Evolutionary conservation across 2,329 filamentous ascomycete species (phyloP), one percentile per base, ranked within the genome.

Genomic region (Paramyrothecium roridum): DNA sequence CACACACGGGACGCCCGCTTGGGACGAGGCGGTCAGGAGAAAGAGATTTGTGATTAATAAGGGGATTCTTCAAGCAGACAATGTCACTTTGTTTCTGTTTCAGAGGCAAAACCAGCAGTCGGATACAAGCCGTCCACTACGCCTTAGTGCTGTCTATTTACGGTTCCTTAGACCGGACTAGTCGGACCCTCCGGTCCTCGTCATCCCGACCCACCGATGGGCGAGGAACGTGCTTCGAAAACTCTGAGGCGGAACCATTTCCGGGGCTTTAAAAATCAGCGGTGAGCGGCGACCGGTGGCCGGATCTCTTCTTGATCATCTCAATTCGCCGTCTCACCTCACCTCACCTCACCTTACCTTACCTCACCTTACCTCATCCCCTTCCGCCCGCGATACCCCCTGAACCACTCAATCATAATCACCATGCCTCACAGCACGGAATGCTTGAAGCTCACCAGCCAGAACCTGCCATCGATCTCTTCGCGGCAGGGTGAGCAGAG

Each of bases 371-470:
- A 30, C 26, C 26, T 4, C 26, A 30, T 30, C 26, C 26, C 10
- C 26, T 4, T 10, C 26, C 6, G 4, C 26, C 10, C 26, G 26
- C 26, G 26, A 30, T 30, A n/a, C 26, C 26, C 26, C 10, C 26
- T 6, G 6, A 30, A 30, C 26, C 26, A n/a, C n/a, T 30, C 26
- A 30, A 30, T 53, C 40, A 53, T 57, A 40, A 45, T 52, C 45
- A 58, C 51, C 47, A 61, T 63, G 55, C 26, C 59, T 52, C 37
- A 43, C 43, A 54, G n/a, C 51, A 54, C 51, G n/a, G 58, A 56
- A 58, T 20, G 40, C 48, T 56, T 66, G 63, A 66, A 66, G 64
- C 64, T 66, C 57, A 66, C 49, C 52, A 64, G 61, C 58, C 48
- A 57, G 50, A 66, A 65, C 56, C 54, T 66, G 52, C 23, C 63